Evolutionary conservation across 2,329 filamentous ascomycete genomes (phyloP).

Genomic region (Grosmannia huntii): DNA sequence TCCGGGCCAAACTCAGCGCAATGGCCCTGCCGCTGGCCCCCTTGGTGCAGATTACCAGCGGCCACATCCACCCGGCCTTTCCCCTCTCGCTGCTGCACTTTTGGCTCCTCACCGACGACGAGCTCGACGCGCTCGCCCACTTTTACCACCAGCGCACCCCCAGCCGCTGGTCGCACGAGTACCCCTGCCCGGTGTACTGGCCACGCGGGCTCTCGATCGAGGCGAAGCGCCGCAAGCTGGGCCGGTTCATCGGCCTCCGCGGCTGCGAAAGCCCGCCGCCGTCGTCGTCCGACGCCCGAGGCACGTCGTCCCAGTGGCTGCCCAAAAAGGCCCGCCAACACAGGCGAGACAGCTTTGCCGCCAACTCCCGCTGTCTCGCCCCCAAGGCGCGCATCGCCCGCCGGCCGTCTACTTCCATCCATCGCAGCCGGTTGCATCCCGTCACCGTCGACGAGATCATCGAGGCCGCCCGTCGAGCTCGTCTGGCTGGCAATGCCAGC

Average conservation of each 20-base stretch:
- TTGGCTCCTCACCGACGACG: slow-evolving; percentile 57
- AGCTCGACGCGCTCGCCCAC: slow-evolving; percentile 56
- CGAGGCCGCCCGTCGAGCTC: slow-evolving; percentile 27
- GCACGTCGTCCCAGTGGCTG: neutral
- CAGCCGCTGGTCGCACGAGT: slow-evolving; percentile 39
- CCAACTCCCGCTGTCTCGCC: neutral
- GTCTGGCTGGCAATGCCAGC: slow-evolving; percentile 23
- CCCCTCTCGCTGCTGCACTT: slow-evolving; percentile 56
- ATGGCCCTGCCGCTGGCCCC: slow-evolving; percentile 55
- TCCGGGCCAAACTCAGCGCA: slow-evolving; percentile 49
- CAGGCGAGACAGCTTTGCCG: neutral
- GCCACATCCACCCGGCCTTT: slow-evolving; percentile 51
- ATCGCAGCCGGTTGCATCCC: slow-evolving; percentile 3
- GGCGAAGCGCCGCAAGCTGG: slow-evolving; percentile 61
- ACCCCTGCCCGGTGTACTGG: slow-evolving; percentile 60
- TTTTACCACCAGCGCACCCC: slow-evolving; percentile 62
- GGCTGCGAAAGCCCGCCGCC: slow-evolving; percentile 29
- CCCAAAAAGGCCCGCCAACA: neutral
- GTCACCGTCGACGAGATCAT: slow-evolving; percentile 35
- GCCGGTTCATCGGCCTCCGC: slow-evolving; percentile 59
- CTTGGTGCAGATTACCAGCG: slow-evolving; percentile 50
- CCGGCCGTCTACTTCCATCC: neutral
- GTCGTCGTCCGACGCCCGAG: neutral
- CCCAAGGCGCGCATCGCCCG: neutral
- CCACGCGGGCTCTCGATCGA: slow-evolving; percentile 34